Conservation (phyloP, 2,329 filamentous ascomycete species). For the Colletotrichum somersetense region DNA sequence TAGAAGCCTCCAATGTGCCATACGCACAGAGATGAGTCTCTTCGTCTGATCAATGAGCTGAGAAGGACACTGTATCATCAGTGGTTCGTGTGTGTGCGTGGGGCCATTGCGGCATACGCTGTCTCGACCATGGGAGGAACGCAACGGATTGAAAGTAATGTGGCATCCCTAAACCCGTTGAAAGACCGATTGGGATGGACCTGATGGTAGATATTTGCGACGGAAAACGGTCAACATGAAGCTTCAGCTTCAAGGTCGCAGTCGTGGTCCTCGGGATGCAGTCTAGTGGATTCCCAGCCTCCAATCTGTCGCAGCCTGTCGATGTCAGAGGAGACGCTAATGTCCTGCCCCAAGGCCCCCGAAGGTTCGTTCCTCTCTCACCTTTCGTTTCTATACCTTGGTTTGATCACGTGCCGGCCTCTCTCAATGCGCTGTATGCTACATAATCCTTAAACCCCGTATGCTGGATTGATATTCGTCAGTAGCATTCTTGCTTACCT, state of each 20-base stretch:
- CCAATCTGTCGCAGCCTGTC: not conserved
- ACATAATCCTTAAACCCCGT: not conserved
- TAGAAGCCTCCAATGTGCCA: not conserved
- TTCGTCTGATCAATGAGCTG: not conserved
- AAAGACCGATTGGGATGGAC: not conserved
- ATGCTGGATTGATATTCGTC: too few species aligned
- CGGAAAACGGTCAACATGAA: not conserved
- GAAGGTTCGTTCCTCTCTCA: not conserved
- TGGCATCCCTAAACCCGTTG: not conserved
- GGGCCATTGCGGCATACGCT: constrained; percentile 4
- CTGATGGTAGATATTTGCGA: not conserved
- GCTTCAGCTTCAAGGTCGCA: not conserved
- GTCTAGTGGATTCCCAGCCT: not conserved
- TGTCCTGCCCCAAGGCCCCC: not conserved
- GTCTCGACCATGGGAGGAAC: not conserved
- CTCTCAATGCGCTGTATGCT: too few species aligned
- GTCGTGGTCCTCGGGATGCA: not conserved
- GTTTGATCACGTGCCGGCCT: not conserved
- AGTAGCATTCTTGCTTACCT: not conserved
- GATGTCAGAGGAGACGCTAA: too few species aligned
- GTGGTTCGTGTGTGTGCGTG: constrained; percentile 2
- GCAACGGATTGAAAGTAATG: not conserved
- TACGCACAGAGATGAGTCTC: not conserved
- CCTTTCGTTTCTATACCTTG: not conserved
- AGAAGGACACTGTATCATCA: not conserved